phyloP scores from a whole-genome alignment of 352 stramenopile species.

The Thalassiosira exigua region DNA sequence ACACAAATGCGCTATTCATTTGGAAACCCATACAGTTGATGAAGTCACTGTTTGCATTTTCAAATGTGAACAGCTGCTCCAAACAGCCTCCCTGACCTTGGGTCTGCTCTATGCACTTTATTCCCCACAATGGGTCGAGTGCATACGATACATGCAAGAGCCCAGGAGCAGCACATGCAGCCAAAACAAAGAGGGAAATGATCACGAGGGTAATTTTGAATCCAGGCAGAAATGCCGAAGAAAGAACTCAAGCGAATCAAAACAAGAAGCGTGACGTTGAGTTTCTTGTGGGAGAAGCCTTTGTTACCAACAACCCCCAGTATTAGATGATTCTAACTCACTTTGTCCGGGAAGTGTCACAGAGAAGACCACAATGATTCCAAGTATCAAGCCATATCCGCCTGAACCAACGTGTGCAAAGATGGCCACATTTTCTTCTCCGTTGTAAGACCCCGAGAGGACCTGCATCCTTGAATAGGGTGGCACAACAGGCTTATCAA shows the following conservation, averaged over 20 bases:
- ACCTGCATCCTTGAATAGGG: slow-evolving; percentile 10
- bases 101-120: slow-evolving; percentile 13
- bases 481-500: too few species aligned
- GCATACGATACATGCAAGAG: slow-evolving; percentile 30
- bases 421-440: slow-evolving; percentile 42
- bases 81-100: slow-evolving; percentile 15
- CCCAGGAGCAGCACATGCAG: slow-evolving; percentile 38
- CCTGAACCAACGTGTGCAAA: slow-evolving; percentile 37
- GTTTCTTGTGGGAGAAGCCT: too few species aligned
- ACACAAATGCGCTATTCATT: slow-evolving; percentile 7
- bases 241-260: slow-evolving; percentile 19
- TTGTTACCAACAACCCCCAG: too few species aligned
- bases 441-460: slow-evolving; percentile 24
- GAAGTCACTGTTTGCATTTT: slow-evolving; percentile 40
- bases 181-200: slow-evolving; percentile 45
- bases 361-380: slow-evolving; percentile 54
- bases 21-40: slow-evolving; percentile 54
- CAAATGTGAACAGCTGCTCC: slow-evolving; percentile 6
- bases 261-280: too few species aligned
- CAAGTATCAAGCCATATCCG: slow-evolving; percentile 58
- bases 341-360: slow-evolving; percentile 50
- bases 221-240: slow-evolving; percentile 60
- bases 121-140: neutral
- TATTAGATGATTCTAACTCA: too few species aligned
- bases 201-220: slow-evolving; percentile 52